Evolutionary conservation across 2,329 filamentous ascomycete genomes (phyloP).

Genomic region (Escovopsis sp.): DNA sequence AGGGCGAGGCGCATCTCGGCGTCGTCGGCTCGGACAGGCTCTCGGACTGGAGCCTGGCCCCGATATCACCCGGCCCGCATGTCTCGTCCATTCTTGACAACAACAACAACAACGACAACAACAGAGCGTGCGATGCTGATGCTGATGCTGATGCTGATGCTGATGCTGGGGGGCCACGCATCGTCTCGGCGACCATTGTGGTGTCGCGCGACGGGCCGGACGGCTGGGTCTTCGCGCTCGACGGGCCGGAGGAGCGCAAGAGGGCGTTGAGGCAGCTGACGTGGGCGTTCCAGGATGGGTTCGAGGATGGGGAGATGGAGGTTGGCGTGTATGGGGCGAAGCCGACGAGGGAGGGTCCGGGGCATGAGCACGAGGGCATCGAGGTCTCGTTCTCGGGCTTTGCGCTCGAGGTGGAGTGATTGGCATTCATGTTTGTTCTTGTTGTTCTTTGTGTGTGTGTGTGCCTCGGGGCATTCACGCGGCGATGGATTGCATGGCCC

Average conservation of each 20-base stretch:
- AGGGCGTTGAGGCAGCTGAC: slow-evolving; percentile 7
- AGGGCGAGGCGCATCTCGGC: slow-evolving; percentile 6
- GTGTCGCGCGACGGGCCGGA: slow-evolving; percentile 7
- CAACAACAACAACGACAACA: too few relatives aligned
- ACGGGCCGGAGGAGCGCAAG: slow-evolving; percentile 1
- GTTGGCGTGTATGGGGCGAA: slow-evolving; percentile 9
- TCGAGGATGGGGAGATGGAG: slow-evolving; percentile 3
- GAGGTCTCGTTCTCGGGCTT: slow-evolving; percentile 6
- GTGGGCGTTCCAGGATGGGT: slow-evolving; percentile 6
- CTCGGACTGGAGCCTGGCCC: slow-evolving; percentile 8
- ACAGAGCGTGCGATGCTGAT: too few relatives aligned
- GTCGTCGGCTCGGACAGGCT: slow-evolving; percentile 8
- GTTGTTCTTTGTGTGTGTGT: too few relatives aligned
- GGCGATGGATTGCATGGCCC: too few relatives aligned
- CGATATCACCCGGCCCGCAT: background rate
- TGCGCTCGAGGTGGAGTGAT: background rate
- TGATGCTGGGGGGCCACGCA: slow-evolving; percentile 1
- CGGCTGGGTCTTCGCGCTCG: slow-evolving; percentile 8
- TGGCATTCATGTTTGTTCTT: too few relatives aligned
- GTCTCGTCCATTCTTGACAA: too few relatives aligned
- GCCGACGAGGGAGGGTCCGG: slow-evolving; percentile 7
- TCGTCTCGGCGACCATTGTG: slow-evolving; percentile 4
- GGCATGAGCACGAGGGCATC: slow-evolving; percentile 4
- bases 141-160: too few relatives aligned
- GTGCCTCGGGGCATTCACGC: too few relatives aligned